Percentiles rank a stretch among this genome's conserved stretches.
Conservation (phyloP, 2,329 filamentous ascomycete genomes). For the Aspergillus puulaauensis region DNA sequence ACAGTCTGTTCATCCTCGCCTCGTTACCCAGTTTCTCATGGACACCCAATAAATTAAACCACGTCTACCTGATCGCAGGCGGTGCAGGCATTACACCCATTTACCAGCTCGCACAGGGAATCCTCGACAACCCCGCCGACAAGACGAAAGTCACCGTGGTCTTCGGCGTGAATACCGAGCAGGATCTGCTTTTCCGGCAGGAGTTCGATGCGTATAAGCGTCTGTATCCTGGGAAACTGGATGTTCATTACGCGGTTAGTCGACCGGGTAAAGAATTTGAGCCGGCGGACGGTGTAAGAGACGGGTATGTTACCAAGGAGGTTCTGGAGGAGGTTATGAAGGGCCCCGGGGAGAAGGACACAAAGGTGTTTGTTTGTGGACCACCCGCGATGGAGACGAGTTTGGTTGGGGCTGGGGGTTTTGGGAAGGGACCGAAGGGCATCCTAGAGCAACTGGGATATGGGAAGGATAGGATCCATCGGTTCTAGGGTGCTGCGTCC, state of each 20-base stretch:
- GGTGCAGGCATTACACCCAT: conserved; percentile 72
- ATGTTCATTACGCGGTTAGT: conserved; percentile 59
- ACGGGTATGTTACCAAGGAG: conserved; percentile 59
- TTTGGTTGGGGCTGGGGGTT: conserved; percentile 21
- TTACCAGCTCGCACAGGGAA: conserved; percentile 63
- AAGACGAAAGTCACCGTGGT: conserved; percentile 63
- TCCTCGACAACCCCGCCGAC: conserved; percentile 62
- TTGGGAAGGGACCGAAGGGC: conserved; percentile 40
- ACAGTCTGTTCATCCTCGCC: conserved; percentile 58
- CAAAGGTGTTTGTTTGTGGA: conserved; percentile 68
- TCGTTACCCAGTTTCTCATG: conserved; percentile 57
- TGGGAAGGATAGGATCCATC: conserved; percentile 5
- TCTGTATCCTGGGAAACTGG: conserved; percentile 56
- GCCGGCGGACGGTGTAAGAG: conserved; percentile 34
- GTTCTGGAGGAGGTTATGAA: conserved; percentile 54
- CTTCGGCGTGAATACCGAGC: conserved; percentile 65
- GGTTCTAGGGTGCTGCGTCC: background rate
- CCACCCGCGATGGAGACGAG: conserved; percentile 64
- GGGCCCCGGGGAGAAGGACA: conserved; percentile 39
- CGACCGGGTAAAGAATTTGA: conserved; percentile 38
- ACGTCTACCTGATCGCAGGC: conserved; percentile 67
- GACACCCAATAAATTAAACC: conserved; percentile 49
- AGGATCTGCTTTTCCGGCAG: conserved; percentile 59
- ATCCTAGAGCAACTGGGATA: conserved; percentile 30
- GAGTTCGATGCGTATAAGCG: conserved; percentile 56